These are phyloP conservation scores for Amaranthus palmeri DNA, from an alignment of 148 eudicot species.

Conservation along the genomic window DNA sequence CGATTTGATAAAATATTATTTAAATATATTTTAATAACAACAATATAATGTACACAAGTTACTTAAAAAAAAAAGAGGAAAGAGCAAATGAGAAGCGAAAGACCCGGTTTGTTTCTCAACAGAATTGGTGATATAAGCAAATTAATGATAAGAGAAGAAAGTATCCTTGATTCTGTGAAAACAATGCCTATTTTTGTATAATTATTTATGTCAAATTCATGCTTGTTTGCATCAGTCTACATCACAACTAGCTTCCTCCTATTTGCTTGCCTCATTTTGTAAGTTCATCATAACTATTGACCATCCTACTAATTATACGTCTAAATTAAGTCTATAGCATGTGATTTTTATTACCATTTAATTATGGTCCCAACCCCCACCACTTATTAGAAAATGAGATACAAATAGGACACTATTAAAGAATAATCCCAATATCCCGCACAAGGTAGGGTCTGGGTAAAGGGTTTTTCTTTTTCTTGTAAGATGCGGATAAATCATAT, in stretches of 20 bases:
- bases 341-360: conserved; percentile 4
- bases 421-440: no score
- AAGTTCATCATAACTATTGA: neutral
- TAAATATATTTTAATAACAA: no score
- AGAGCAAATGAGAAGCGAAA: neutral
- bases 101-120: conserved; percentile 2
- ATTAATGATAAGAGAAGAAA: conserved; percentile 2
- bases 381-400: neutral
- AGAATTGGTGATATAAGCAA: conserved; percentile 9
- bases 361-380: conserved; percentile 9
- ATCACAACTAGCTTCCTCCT: neutral
- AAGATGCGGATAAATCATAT: no score
- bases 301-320: conserved; percentile 12
- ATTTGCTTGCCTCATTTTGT: conserved; percentile 3
- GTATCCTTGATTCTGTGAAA: neutral
- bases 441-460: no score
- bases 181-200: neutral
- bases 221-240: conserved; percentile 13
- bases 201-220: conserved; percentile 9
- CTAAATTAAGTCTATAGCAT: conserved; percentile 14
- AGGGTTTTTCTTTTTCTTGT: no score
- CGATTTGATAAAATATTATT: no score
- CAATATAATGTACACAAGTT: no score
- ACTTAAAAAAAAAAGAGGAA: neutral
- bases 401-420: neutral